phyloP scores from a whole-genome alignment of 2,329 filamentous ascomycete genomes.

The Elsinoe australis region DNA sequence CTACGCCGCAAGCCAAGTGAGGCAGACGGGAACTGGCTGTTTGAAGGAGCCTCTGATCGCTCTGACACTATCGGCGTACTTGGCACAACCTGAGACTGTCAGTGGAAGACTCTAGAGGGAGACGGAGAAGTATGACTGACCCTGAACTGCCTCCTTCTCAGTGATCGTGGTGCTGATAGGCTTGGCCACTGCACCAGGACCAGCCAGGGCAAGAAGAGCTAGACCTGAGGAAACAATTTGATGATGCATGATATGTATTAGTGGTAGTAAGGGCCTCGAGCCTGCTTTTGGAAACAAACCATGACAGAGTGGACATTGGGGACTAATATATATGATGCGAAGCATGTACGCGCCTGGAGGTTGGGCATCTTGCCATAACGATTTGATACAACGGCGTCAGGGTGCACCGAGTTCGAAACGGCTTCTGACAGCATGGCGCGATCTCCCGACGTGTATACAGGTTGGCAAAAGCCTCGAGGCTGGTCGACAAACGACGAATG shows the following conservation, averaged over 20 bases:
- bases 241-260: conserved; percentile 4
- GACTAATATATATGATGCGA: not conserved
- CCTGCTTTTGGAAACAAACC: conserved; percentile 3
- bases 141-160: not conserved
- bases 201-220: conserved; percentile 9
- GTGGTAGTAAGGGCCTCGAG: conserved; percentile 4
- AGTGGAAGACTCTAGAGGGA: not conserved
- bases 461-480: too few species aligned
- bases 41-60: conserved; percentile 1
- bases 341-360: not conserved
- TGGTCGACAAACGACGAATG: not conserved
- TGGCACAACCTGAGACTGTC: not conserved
- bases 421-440: too few species aligned
- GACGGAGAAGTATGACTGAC: not conserved
- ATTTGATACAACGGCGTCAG: too few species aligned
- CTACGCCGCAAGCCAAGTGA: conserved; percentile 6
- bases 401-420: too few species aligned
- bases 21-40: conserved; percentile 6
- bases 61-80: conserved; percentile 1
- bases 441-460: too few species aligned
- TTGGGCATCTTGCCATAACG: too few species aligned
- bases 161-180: conserved; percentile 1
- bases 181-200: conserved; percentile 3
- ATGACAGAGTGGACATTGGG: not conserved
- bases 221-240: not conserved